Conservation (phyloP, 2,329 filamentous ascomycete species). For the Phaeomoniella chlamydospora region DNA sequence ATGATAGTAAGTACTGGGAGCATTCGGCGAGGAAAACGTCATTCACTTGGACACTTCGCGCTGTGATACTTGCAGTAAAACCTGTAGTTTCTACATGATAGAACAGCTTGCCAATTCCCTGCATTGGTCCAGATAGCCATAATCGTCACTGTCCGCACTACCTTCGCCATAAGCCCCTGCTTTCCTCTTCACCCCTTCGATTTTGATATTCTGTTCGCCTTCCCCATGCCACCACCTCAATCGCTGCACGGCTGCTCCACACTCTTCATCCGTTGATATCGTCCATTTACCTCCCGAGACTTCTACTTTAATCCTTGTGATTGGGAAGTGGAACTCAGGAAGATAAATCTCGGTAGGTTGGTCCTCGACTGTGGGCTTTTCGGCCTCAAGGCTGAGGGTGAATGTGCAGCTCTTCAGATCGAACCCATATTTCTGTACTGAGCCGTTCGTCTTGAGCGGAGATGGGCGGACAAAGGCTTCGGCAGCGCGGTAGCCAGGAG, state of each 20-base stretch:
- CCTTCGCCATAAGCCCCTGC: slow-evolving; percentile 16
- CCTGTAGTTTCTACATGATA: slow-evolving; percentile 1
- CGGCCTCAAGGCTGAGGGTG: slow-evolving; percentile 52
- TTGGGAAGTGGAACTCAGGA: slow-evolving; percentile 85
- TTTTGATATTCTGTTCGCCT: slow-evolving; percentile 65
- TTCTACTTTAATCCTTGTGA: slow-evolving; percentile 53
- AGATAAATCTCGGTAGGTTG: slow-evolving; percentile 71
- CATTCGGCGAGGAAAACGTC: no score
- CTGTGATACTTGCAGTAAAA: no score
- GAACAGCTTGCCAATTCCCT: slow-evolving; percentile 2
- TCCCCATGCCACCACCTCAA: slow-evolving; percentile 87
- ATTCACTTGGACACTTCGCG: no score
- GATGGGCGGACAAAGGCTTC: slow-evolving; percentile 86
- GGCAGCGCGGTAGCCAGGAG: slow-evolving; percentile 70
- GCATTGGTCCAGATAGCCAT: slow-evolving; percentile 12
- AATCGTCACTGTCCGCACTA: slow-evolving; percentile 15
- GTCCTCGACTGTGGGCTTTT: slow-evolving; percentile 44
- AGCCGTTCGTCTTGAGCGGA: slow-evolving; percentile 60
- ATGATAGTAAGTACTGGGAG: no score
- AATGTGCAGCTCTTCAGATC: slow-evolving; percentile 70
- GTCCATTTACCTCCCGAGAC: slow-evolving; percentile 83
- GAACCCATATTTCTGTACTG: slow-evolving; percentile 59
- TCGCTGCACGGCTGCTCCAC: slow-evolving; percentile 56
- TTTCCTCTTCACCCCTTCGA: slow-evolving; percentile 59
- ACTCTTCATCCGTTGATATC: slow-evolving; percentile 58